Evolutionary conservation across 768 basidiomycete genomes (phyloP).

Genomic region (Phanerodontia chrysosporium): DNA sequence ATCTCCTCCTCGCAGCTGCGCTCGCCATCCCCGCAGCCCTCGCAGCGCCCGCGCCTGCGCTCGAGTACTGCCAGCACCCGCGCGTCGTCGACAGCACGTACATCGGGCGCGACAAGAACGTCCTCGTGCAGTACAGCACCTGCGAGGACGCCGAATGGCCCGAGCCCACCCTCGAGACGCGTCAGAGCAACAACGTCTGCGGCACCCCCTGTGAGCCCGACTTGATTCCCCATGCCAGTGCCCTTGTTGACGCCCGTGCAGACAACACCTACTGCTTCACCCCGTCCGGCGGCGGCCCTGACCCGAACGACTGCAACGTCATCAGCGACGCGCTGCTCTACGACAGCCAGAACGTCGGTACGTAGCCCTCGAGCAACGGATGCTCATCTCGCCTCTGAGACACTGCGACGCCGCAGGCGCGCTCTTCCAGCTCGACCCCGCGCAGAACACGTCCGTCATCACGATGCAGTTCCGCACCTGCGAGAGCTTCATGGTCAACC

Average conservation of each 20-base stretch:
- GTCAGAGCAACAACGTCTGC: conserved; percentile 38
- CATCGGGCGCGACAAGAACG: conserved; percentile 41
- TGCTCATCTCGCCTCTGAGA: not conserved
- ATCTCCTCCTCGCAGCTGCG: not conserved
- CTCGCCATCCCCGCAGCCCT: not conserved
- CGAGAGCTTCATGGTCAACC: conserved; percentile 47
- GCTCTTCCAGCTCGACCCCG: conserved; percentile 8
- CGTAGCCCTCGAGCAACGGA: not conserved
- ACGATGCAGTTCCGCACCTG: conserved; percentile 40
- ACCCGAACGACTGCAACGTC: conserved; percentile 44
- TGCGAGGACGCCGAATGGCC: conserved; percentile 23
- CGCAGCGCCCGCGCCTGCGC: not conserved
- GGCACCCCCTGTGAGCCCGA: conserved; percentile 33
- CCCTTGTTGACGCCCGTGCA: not conserved
- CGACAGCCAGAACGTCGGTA: conserved; percentile 42
- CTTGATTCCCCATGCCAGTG: not conserved
- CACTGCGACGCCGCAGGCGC: not conserved
- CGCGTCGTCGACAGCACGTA: conserved; percentile 13
- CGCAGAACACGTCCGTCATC: conserved; percentile 32
- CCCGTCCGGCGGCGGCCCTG: conserved; percentile 42
- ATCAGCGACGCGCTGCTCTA: conserved; percentile 46
- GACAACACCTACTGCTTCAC: conserved; percentile 32
- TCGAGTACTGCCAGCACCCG: not conserved
- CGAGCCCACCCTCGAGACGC: conserved; percentile 12
- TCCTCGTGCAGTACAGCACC: conserved; percentile 32